Percentiles rank a stretch among this genome's conserved stretches.
Conservation (phyloP, 164 flowering plant species). For the Vitis labrusca region DNA sequence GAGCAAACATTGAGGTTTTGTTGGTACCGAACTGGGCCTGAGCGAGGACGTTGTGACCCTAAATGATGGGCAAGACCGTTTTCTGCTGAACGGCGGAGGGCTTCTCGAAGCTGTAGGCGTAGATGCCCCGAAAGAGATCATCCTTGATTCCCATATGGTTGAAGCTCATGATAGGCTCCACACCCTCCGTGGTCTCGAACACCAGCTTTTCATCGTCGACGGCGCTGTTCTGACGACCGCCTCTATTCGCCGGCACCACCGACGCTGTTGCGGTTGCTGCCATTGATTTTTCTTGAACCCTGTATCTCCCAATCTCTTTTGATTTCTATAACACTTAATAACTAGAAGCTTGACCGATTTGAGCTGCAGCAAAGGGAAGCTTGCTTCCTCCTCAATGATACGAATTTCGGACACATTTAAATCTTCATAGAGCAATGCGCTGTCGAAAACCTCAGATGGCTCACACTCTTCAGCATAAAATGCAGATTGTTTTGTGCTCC, state of each 20-base stretch:
- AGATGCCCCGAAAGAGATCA: constrained; percentile 79
- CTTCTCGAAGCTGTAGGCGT: constrained; percentile 81
- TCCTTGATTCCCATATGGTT: constrained; percentile 84
- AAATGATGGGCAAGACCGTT: constrained; percentile 81
- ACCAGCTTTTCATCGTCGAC: constrained; percentile 57
- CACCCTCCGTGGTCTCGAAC: constrained; percentile 81
- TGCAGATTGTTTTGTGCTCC: constrained; percentile 29
- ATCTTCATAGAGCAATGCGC: constrained; percentile 21
- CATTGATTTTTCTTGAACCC: constrained; percentile 11
- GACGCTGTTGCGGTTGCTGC: constrained; percentile 32
- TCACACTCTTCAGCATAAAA: constrained; percentile 13
- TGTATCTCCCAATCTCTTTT: too few relatives aligned
- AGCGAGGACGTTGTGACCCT: constrained; percentile 88
- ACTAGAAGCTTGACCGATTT: too few relatives aligned
- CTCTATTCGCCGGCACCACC: constrained; percentile 47
- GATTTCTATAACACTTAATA: too few relatives aligned
- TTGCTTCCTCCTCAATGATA: background rate
- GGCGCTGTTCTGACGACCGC: constrained; percentile 24
- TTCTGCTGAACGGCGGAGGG: constrained; percentile 94
- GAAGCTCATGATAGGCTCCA: constrained; percentile 67
- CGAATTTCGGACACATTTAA: too few relatives aligned
- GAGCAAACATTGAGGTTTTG: constrained; percentile 95
- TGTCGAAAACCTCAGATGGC: constrained; percentile 23
- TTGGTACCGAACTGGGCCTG: constrained; percentile 98
- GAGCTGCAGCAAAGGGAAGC: too few relatives aligned